A percentile compares a stretch with the other conserved stretches of the same genome.
These are phyloP conservation scores for Ophiosphaerella korrae DNA, from an alignment of 2,329 filamentous ascomycete genomes.

Conservation along the genomic window DNA sequence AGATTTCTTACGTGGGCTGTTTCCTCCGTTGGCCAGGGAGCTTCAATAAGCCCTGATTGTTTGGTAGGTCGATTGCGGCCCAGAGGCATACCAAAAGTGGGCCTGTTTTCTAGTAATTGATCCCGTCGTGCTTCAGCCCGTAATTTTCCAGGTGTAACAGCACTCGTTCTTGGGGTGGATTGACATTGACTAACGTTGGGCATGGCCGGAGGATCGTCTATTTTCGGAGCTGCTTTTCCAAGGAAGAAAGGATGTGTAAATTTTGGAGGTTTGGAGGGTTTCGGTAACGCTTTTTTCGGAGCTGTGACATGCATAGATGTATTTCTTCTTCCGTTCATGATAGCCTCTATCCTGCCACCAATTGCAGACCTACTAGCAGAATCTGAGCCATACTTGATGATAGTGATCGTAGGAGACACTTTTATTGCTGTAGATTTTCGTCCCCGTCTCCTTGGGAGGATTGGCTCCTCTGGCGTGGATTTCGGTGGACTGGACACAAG, in stretches of 20 bases:
- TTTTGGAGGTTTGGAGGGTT: constrained; percentile 49
- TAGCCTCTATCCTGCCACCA: constrained; percentile 66
- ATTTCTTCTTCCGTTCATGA: constrained; percentile 55
- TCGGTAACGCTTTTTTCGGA: constrained; percentile 24
- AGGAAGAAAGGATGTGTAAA: constrained; percentile 72
- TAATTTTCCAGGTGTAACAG: constrained; percentile 55
- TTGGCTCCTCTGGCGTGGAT: constrained; percentile 14
- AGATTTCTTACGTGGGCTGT: constrained; percentile 52
- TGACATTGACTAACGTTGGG: constrained; percentile 10
- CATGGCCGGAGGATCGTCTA: constrained; percentile 24
- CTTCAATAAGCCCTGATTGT: constrained; percentile 68
- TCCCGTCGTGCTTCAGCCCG: constrained; percentile 38
- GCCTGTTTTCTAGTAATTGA: constrained; percentile 17
- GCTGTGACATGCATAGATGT: constrained; percentile 20
- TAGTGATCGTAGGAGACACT: constrained; percentile 52
- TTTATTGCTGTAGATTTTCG: constrained; percentile 28
- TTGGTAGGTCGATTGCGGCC: constrained; percentile 52
- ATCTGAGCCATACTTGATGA: constrained; percentile 65
- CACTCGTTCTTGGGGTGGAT: constrained; percentile 39
- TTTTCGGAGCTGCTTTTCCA: constrained; percentile 54
- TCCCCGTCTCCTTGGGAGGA: constrained; percentile 46
- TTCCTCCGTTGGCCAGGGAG: constrained; percentile 73
- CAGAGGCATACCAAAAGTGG: constrained; percentile 25
- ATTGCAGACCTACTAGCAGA: constrained; percentile 53
- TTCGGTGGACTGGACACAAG: constrained; percentile 50